Conservation (phyloP, 257 asterid species). For the Solanum verrucosum region DNA sequence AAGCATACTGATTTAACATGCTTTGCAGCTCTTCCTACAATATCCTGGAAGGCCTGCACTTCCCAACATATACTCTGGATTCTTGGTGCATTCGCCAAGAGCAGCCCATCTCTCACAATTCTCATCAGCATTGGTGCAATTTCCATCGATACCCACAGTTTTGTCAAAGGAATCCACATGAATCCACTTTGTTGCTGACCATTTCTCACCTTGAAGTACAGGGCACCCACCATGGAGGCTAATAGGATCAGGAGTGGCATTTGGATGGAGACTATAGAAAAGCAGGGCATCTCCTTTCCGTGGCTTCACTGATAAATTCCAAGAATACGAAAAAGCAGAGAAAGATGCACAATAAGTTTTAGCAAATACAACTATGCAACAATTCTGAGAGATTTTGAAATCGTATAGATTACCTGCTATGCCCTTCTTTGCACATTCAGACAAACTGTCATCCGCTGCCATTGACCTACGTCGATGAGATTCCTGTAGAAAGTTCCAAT, state of each 20-base stretch:
- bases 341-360: background rate
- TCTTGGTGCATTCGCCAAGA: slow-evolving; percentile 88
- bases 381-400: background rate
- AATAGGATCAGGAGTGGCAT: slow-evolving; percentile 60
- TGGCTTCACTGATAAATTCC: slow-evolving; percentile 57
- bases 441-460: slow-evolving; percentile 42
- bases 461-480: slow-evolving; percentile 59
- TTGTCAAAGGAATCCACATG: slow-evolving; percentile 76
- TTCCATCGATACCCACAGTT: slow-evolving; percentile 32
- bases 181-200: slow-evolving; percentile 99
- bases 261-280: slow-evolving; percentile 69
- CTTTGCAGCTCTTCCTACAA: slow-evolving; percentile 89
- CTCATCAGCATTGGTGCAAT: slow-evolving; percentile 48
- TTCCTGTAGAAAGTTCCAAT: slow-evolving; percentile 38
- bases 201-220: slow-evolving; percentile 85
- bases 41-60: slow-evolving; percentile 63
- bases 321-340: background rate
- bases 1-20: slow-evolving; percentile 25
- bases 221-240: slow-evolving; percentile 96
- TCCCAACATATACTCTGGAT: slow-evolving; percentile 85
- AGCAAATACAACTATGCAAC: background rate
- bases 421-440: slow-evolving; percentile 86
- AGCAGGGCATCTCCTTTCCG: slow-evolving; percentile 92
- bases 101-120: slow-evolving; percentile 87
- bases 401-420: slow-evolving; percentile 52